Evolutionary conservation across 176 grass and related monocot species (phyloP).

Genomic region (Triticum monococcum): DNA sequence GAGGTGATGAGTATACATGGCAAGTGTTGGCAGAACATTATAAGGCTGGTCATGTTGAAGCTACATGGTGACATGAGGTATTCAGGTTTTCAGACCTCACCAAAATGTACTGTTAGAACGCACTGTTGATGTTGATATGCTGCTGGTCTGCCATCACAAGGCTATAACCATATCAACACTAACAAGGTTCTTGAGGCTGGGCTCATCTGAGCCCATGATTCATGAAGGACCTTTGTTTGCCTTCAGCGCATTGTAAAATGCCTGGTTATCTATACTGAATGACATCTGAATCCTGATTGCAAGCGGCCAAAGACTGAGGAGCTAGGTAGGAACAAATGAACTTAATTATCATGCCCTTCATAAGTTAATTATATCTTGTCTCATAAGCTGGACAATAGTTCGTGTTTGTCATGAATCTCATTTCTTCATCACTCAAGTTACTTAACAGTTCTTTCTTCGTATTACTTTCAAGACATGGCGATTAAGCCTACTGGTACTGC

Average conservation of each 20-base stretch:
- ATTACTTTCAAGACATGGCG: neutral
- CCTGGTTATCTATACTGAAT: neutral
- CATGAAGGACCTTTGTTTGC: neutral
- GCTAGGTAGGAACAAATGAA: constrained; percentile 10
- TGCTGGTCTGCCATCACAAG: neutral
- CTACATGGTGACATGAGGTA: neutral
- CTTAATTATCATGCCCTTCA: neutral
- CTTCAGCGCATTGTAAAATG: neutral
- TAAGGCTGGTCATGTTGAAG: neutral
- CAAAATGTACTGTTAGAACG: neutral
- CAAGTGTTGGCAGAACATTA: neutral
- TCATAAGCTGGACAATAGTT: neutral
- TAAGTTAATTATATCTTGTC: neutral
- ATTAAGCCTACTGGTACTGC: neutral
- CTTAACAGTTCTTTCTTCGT: neutral
- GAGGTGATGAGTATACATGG: neutral
- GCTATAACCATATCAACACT: neutral
- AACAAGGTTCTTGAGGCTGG: neutral
- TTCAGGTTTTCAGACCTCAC: neutral
- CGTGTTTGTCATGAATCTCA: neutral
- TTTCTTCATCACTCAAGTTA: neutral
- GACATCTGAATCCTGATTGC: neutral
- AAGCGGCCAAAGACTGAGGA: neutral
- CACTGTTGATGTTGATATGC: neutral
- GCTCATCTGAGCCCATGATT: neutral